These are phyloP conservation scores for Marasmius oreades DNA, from an alignment of 1,284 basidiomycete species.

Conservation along the genomic window DNA sequence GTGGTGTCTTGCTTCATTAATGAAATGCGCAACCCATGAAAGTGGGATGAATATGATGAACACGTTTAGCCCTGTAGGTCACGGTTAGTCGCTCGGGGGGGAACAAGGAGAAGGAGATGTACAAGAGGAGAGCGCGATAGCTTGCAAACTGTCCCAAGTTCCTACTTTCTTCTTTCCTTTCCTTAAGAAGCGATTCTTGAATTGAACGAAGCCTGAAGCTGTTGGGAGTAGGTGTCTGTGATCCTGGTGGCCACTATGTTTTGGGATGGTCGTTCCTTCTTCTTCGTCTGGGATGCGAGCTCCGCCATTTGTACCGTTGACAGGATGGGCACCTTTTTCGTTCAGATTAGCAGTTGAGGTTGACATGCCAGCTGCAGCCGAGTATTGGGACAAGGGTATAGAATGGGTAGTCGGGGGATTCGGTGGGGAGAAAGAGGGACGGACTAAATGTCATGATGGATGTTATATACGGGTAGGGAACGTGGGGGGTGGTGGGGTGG, in stretches of 20 bases:
- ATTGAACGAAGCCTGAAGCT: constrained; percentile 15
- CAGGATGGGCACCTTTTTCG: not conserved
- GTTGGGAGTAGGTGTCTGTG: constrained; percentile 5
- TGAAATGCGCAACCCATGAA: constrained; percentile 60
- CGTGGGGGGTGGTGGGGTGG: too few relatives aligned
- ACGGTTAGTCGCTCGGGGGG: constrained; percentile 2
- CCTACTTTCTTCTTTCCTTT: constrained; percentile 46
- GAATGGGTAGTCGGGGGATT: not conserved
- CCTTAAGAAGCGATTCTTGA: constrained; percentile 49
- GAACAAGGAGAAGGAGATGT: constrained; percentile 18
- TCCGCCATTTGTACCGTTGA: not conserved
- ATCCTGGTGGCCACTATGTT: not conserved
- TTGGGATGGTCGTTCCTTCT: not conserved
- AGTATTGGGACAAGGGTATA: not conserved
- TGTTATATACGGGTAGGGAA: not conserved
- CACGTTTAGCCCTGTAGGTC: constrained; percentile 48
- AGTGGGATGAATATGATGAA: constrained; percentile 58
- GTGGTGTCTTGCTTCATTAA: constrained; percentile 10
- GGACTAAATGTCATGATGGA: not conserved
- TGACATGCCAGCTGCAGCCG: not conserved
- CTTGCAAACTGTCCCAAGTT: constrained; percentile 40
- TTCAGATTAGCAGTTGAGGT: not conserved
- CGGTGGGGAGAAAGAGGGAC: not conserved
- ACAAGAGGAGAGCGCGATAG: constrained; percentile 52
- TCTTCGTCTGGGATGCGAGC: not conserved